These are phyloP conservation scores for Waltiozyma sp. DNA, from an alignment of 1,139 yeast species.

Conservation along the genomic window DNA sequence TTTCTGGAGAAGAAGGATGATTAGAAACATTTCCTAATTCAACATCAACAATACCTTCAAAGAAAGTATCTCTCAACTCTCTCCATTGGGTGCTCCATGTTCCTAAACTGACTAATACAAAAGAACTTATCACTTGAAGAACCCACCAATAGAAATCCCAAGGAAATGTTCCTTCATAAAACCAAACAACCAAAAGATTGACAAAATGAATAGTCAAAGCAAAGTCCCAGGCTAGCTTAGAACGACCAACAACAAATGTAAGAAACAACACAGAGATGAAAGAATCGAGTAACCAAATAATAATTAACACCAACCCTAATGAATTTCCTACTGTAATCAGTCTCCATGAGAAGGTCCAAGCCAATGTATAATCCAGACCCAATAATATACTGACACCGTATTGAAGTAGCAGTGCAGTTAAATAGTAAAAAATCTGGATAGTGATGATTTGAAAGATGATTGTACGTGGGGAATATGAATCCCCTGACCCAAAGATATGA, in stretches of 20 bases:
- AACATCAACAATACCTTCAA: conserved; percentile 64
- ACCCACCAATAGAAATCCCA: conserved; percentile 74
- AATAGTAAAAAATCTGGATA: conserved; percentile 56
- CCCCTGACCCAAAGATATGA: conserved; percentile 6
- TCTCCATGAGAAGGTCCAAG: conserved; percentile 80
- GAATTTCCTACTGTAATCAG: conserved; percentile 65
- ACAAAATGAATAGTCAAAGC: conserved; percentile 82
- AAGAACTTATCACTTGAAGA: conserved; percentile 57
- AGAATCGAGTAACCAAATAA: conserved; percentile 74
- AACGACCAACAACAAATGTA: conserved; percentile 80
- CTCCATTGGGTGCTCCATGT: conserved; percentile 19
- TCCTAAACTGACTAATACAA: conserved; percentile 58
- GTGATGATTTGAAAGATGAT: conserved; percentile 46
- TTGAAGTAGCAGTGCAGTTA: conserved; percentile 48
- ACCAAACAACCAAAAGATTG: conserved; percentile 60
- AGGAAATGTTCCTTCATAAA: conserved; percentile 58
- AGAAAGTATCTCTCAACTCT: conserved; percentile 58
- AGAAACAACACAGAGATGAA: conserved; percentile 69
- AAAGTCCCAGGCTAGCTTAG: conserved; percentile 92
- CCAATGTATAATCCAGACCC: conserved; percentile 51
- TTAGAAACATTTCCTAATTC: conserved; percentile 8
- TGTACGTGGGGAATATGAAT: conserved; percentile 27
- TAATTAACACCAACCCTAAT: conserved; percentile 62
- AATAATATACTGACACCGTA: conserved; percentile 44
- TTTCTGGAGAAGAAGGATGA: conserved; percentile 6